phyloP scores from a whole-genome alignment of 495 filamentous ascomycete genomes.

The Aspergillus cavernicola region DNA sequence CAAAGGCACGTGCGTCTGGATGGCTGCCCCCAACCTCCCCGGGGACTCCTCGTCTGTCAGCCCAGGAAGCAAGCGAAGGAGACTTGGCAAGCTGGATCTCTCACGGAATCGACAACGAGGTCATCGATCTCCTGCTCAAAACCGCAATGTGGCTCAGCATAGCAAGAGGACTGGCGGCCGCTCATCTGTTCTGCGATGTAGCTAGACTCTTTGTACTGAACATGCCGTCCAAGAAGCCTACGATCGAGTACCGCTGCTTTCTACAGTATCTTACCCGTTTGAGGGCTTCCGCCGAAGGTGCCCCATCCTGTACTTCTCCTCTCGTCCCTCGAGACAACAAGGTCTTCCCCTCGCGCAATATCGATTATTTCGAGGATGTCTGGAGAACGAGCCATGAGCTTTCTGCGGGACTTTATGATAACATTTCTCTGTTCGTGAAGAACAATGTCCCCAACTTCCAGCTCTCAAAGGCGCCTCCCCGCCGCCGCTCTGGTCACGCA shows the following conservation, averaged over 20 bases:
- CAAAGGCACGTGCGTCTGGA: slow-evolving; percentile 15
- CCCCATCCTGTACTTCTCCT: background rate
- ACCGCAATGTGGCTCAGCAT: slow-evolving; percentile 25
- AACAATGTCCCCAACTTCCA: slow-evolving; percentile 2
- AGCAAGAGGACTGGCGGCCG: slow-evolving; percentile 24
- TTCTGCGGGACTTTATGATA: slow-evolving; percentile 5
- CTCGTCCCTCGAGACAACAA: slow-evolving; percentile 8
- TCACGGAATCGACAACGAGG: background rate
- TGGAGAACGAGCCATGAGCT: slow-evolving; percentile 14
- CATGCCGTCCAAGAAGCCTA: background rate
- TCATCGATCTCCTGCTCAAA: slow-evolving; percentile 19
- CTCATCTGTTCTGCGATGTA: slow-evolving; percentile 28
- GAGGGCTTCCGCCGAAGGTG: slow-evolving; percentile 9
- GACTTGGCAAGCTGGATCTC: slow-evolving; percentile 17
- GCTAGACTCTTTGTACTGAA: slow-evolving; percentile 16
- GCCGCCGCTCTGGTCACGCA: slow-evolving; percentile 2
- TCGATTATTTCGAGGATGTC: slow-evolving; percentile 21
- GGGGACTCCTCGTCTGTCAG: slow-evolving; percentile 10
- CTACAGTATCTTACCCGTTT: slow-evolving; percentile 17
- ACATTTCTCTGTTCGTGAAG: slow-evolving; percentile 4
- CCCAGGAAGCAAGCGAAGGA: background rate
- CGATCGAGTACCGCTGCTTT: slow-evolving; percentile 8
- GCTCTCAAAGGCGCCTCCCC: background rate
- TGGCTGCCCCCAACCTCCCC: slow-evolving; percentile 18
- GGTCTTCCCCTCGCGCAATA: slow-evolving; percentile 1